Percentiles rank a stretch among this genome's conserved stretches.
Evolutionary conservation across 1,284 basidiomycete genomes (phyloP).

Genomic region (Singerocomus rubriflavus): DNA sequence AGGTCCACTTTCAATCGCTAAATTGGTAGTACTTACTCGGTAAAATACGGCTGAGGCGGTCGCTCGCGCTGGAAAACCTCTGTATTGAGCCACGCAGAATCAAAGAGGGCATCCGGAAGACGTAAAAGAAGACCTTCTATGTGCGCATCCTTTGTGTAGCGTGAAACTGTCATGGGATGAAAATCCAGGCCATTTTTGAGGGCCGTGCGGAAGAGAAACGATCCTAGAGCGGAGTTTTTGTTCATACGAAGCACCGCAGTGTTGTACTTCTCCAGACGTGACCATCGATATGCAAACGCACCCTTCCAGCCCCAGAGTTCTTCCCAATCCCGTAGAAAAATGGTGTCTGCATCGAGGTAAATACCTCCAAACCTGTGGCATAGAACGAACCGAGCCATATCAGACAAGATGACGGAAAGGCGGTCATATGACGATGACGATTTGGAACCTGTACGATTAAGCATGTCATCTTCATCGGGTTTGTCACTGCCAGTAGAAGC

Average conservation of each 20-base stretch:
- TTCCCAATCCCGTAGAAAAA: constrained; percentile 89
- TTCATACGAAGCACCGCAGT: constrained; percentile 84
- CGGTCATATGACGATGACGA: constrained; percentile 75
- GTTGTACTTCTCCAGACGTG: constrained; percentile 77
- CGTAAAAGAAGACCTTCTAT: constrained; percentile 71
- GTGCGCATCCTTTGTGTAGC: constrained; percentile 76
- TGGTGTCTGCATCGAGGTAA: constrained; percentile 85
- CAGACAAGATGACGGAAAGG: constrained; percentile 79
- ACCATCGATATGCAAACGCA: constrained; percentile 87
- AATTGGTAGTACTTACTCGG: constrained; percentile 49
- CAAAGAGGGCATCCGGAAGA: constrained; percentile 82
- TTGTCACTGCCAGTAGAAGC: constrained; percentile 30
- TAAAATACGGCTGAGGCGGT: constrained; percentile 83
- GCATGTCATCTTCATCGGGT: constrained; percentile 53
- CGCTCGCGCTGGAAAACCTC: constrained; percentile 80
- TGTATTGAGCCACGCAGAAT: constrained; percentile 84
- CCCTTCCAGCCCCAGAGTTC: constrained; percentile 87
- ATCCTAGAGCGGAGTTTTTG: constrained; percentile 77
- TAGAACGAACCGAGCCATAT: constrained; percentile 84
- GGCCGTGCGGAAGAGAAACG: constrained; percentile 83
- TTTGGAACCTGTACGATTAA: constrained; percentile 74
- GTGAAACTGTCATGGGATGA: constrained; percentile 81
- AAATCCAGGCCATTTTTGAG: constrained; percentile 83
- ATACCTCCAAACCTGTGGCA: constrained; percentile 85
- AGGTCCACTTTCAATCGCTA: not conserved